These are phyloP conservation scores for Ceriops tagal DNA, from an alignment of 345 rosid genomes.

Conservation along the genomic window DNA sequence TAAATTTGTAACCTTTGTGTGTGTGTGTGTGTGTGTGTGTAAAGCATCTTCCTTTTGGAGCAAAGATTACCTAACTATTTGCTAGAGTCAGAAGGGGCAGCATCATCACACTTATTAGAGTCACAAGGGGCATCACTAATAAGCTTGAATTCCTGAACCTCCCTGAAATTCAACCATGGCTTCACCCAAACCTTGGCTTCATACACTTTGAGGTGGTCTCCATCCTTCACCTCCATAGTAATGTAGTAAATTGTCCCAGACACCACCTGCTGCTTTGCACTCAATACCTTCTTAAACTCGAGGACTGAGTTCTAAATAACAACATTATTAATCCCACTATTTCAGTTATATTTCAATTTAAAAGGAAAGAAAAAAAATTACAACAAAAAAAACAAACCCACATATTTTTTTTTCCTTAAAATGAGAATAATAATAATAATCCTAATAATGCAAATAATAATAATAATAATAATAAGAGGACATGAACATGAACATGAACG, in stretches of 20 bases:
- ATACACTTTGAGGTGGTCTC: constrained; percentile 53
- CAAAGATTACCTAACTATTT: constrained; percentile 25
- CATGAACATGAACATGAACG: no score
- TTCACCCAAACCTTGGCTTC: constrained; percentile 94
- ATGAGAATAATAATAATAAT: background rate
- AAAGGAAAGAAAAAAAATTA: no score
- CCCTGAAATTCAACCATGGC: constrained; percentile 77
- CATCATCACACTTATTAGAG: background rate
- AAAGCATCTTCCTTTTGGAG: background rate
- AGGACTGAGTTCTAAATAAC: constrained; percentile 47
- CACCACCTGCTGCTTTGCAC: constrained; percentile 73
- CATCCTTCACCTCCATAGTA: constrained; percentile 70
- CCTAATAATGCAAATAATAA: background rate
- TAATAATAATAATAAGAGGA: no score
- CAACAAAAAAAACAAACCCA: background rate
- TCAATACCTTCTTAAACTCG: constrained; percentile 56
- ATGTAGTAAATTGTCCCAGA: constrained; percentile 65
- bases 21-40: no score
- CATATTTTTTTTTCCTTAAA: background rate
- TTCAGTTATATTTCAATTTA: no score
- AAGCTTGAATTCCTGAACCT: constrained; percentile 67
- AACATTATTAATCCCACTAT: no score
- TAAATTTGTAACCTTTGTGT: no score
- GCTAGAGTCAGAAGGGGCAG: background rate
- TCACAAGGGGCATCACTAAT: constrained; percentile 38